Base-by-base conservation (phyloP, 164 flowering plant species). In the Kalanchoe fedtschenkoi region DNA sequence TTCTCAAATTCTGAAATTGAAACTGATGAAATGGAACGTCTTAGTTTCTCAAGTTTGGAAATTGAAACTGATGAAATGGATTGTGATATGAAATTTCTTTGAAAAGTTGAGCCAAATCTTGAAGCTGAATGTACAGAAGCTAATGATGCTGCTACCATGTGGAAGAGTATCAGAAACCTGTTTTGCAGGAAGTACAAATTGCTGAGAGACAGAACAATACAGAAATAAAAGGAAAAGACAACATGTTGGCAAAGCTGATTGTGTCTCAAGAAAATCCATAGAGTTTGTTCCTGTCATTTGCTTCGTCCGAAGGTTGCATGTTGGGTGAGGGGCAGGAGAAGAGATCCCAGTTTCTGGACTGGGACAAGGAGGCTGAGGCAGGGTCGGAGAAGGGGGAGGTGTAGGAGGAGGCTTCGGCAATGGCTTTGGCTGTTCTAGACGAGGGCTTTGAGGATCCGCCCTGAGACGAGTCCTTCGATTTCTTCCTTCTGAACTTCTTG, bases 401-500 rank as follows among this genome's bases (percentile, higher is more conserved):
- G 35, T 56, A 56, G 35, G 35, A n/a, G 15, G 60, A 33, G 35
- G 60, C 34, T 32, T 21, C 61, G 17, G 37, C 37, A 15, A 32
- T 58, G 61, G 39, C 39, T 19, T 58, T 58, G 39, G 61, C 14
- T 58, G 26, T 32, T 29, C 58, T 55, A 28, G 34, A 29, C n/a
- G 60, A 56, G 28, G 35, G 13, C 29, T 61, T 66, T 0, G 58
- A 34, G 6, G 79, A 74, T 17, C 69, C 77, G 5, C 71, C 66
- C 10, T 44, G 67, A 0, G 72, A 61, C 16, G 62, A 59, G 19
- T 71, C 77, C 62, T 78, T 78, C 0, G 74, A 60, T 65, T 76
- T 82, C 66, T 61, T 71, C 57, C 66, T 70, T 5, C 72, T 78
- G 29, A 77, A 60, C 4, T 67, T 66, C 53, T 70, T 74, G 4